phyloP scores from a whole-genome alignment of 225 moss, liverwort and hornwort species.

The Bryum argenteum region DNA sequence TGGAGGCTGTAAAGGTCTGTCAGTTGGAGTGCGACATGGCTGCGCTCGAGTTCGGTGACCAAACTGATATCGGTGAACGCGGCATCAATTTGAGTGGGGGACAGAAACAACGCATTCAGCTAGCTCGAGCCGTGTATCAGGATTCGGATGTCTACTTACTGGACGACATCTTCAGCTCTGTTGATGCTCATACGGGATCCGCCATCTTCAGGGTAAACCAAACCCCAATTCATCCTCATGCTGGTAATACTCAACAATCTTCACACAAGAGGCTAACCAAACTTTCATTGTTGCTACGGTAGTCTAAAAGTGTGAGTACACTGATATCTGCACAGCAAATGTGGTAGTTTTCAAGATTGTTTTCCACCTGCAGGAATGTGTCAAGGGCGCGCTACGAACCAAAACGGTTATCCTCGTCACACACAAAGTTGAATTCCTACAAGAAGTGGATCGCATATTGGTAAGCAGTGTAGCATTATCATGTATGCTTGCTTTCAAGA shows the following conservation, averaged over 20 bases:
- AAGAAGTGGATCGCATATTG: slow-evolving; percentile 6
- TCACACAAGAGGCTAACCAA: no score
- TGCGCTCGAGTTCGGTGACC: not conserved
- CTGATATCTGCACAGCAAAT: no score
- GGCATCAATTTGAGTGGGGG: not conserved
- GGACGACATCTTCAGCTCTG: slow-evolving; percentile 6
- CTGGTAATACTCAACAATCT: no score
- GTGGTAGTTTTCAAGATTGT: not conserved
- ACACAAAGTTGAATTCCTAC: slow-evolving; percentile 5
- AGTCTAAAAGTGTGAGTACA: no score
- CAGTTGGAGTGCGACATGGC: not conserved
- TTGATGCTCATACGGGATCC: slow-evolving; percentile 1
- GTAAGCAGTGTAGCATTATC: not conserved
- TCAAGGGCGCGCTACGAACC: not conserved
- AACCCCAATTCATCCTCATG: not conserved
- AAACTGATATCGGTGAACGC: not conserved
- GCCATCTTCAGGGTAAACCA: not conserved
- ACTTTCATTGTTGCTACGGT: no score
- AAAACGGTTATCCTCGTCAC: not conserved
- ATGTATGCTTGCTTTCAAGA: not conserved
- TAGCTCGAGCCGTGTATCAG: not conserved
- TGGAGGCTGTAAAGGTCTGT: not conserved
- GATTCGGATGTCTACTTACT: slow-evolving; percentile 1
- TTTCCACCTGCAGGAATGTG: not conserved
- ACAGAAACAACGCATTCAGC: slow-evolving; percentile 5